Evolutionary conservation across 345 rosid species (phyloP), one percentile per base, ranked within the genome.

Genomic region (Gynandropsis gynandra): DNA sequence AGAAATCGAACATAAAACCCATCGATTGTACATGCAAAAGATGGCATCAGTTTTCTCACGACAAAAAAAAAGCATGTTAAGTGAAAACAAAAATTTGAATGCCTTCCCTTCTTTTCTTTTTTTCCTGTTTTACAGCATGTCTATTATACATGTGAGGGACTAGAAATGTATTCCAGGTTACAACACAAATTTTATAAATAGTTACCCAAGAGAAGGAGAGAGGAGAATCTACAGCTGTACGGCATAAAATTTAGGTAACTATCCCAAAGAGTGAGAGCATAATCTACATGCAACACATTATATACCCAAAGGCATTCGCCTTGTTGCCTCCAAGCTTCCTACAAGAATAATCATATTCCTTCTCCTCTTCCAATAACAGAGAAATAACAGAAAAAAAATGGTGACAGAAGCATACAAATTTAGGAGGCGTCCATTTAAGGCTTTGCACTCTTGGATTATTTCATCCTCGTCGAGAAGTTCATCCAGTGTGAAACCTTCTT

Each of bases 391-490:
- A 14, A 47, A 39, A n/a, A 6, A 35, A 9, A 47, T 17, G 61
- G 62, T 38, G 19, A 36, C 42, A 18, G 63, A 21, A 50, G 13
- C 69, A 63, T 85, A 89, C 97, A 81, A 89, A 66, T 80, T 85
- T 51, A 89, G 78, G 59, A 89, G 95, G 41, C 94, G 89, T 18
- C 83, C 81, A 35, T 89, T 85, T 16, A 85, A 69, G 32, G 90
- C 81, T 73, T 89, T 89, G 93, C 97, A 89, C 70, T 89, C 97
- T 73, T 89, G 97, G 72, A 89, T 89, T 29, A 89, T 78, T 66
- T 89, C 97, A 72, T 85, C 97, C 77, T 89, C 97, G 15, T 85
- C 90, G 50, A 89, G 89, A 73, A 89, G 93, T 74, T 89, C 97
- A 61, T 89, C 94, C 71, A 89, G 44, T 19, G 95, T 79, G 65